Evolutionary conservation across 1,284 basidiomycete genomes (phyloP).

Genomic region (Apiotrichum domesticum): DNA sequence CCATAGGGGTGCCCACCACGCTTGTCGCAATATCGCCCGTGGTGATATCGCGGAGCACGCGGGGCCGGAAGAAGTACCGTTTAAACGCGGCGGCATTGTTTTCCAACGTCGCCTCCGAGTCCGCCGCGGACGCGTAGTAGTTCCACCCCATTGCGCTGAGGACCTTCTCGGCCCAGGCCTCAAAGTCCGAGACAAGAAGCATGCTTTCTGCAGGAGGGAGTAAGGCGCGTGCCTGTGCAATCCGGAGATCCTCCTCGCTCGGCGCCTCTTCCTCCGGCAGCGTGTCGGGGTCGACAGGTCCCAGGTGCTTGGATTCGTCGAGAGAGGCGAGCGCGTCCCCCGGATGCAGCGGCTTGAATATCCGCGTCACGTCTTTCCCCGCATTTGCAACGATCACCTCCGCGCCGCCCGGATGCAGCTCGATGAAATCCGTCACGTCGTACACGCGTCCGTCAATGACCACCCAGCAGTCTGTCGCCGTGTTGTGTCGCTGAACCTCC

Average conservation of each 20-base stretch:
- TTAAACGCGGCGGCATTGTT: constrained; percentile 52
- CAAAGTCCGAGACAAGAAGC: constrained; percentile 67
- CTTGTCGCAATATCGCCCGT: constrained; percentile 42
- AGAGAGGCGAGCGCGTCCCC: constrained; percentile 47
- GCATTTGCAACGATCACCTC: constrained; percentile 53
- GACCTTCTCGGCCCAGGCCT: constrained; percentile 47
- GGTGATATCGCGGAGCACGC: constrained; percentile 38
- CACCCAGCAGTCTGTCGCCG: constrained; percentile 65
- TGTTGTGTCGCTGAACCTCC: constrained; percentile 55
- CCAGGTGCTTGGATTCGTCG: constrained; percentile 59
- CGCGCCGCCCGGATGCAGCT: constrained; percentile 54
- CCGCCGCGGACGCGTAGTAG: constrained; percentile 53
- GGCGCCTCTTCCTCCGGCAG: constrained; percentile 51
- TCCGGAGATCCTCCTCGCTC: constrained; percentile 59
- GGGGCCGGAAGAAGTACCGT: constrained; percentile 54
- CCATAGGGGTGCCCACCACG: constrained; percentile 65
- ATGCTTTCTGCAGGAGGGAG: constrained; percentile 62
- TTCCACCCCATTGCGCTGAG: constrained; percentile 52
- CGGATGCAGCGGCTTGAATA: constrained; percentile 51
- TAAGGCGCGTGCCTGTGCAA: constrained; percentile 57
- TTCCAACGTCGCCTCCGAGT: constrained; percentile 50
- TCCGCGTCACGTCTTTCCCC: constrained; percentile 54
- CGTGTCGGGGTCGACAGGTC: constrained; percentile 57
- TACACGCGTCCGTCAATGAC: constrained; percentile 58
- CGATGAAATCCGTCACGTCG: constrained; percentile 71